Evolutionary conservation across 1,139 yeast genomes (phyloP), one percentile per base, ranked within the genome.

Genomic region (Yamadazyma buinensis): DNA sequence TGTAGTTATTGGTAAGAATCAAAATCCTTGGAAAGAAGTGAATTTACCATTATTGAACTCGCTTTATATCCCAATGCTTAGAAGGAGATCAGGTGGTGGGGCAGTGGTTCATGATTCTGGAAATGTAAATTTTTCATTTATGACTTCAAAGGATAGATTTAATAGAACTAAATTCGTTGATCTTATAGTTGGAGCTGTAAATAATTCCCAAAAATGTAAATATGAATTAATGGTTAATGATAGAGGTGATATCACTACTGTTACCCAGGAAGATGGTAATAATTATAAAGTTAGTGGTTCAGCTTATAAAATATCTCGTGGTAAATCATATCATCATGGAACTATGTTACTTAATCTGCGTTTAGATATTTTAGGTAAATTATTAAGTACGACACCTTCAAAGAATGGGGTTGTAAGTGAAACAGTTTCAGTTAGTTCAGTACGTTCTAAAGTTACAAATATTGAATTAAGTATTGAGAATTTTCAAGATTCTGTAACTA

Each of bases 41-140:
- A 84, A 86, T 49, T 42, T 92, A 4, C 75, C 79, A 0, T 50
- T 77, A n/a, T 61, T 86, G 9, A 63, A 70, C 6, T 50, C 67
- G 1, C 56, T 76, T 10, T 66, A 67, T 1, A 69, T 86, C n/a
- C 92, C 95, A 0, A 55, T 90, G 10, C 57, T 94, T 3, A 66
- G 98, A 44, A 67, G 99, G 39, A 65, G 75, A 30, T 83, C 95
- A 2, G 99, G 99, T 1, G 99, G 99, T 2, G 99, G 99, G 0
- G 80, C 97, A 0, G 99, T 94, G 1, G 95, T 88, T 9, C 99
- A 94, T 54, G 98, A 92, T 57, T 49, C 70, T n/a, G 96, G 97
- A 0, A 94, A 94, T 51, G 79, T 83, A 15, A 94, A 94, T 53
- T 94, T 82, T 57, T 81, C 95, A 7, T 87, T 77, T 46, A 80